Evolutionary conservation across 2,329 filamentous ascomycete species (phyloP).

Genomic region (Elsinoe fawcettii): DNA sequence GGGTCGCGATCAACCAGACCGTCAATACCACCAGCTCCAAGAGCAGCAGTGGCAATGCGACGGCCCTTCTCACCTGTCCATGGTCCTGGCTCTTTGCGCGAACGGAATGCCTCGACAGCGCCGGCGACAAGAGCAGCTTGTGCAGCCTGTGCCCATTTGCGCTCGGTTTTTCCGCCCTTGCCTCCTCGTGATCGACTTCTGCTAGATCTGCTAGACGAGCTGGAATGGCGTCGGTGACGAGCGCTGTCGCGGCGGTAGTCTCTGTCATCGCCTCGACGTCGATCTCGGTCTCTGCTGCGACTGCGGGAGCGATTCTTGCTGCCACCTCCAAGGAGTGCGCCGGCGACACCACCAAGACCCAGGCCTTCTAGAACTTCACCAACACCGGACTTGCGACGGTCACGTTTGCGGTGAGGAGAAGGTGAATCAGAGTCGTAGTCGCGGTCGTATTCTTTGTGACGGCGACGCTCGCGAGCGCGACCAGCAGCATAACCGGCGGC

Average conservation of each 20-base stretch:
- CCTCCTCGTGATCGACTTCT: conserved; percentile 43
- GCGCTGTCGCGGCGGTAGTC: conserved; percentile 37
- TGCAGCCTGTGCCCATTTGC: conserved; percentile 63
- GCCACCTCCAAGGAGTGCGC: conserved; percentile 43
- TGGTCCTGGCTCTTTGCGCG: conserved; percentile 77
- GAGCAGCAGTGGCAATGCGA: conserved; percentile 79
- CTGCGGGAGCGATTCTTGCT: conserved; percentile 58
- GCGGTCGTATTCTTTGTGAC: conserved; percentile 37
- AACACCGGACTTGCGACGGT: conserved; percentile 50
- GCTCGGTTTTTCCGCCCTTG: conserved; percentile 44
- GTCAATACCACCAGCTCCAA: conserved; percentile 79
- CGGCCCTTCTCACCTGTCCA: conserved; percentile 91
- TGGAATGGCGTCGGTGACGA: conserved; percentile 36
- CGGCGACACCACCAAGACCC: conserved; percentile 50
- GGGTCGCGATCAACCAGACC: conserved; percentile 60
- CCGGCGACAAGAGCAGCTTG: conserved; percentile 86
- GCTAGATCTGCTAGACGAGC: conserved; percentile 46
- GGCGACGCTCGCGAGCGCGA: conserved; percentile 27
- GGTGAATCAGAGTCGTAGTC: conserved; percentile 40
- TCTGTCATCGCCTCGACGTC: conserved; percentile 45
- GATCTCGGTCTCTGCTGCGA: conserved; percentile 54
- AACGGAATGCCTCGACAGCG: conserved; percentile 84
- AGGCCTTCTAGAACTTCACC: conserved; percentile 54
- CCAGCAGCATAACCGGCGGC: conserved; percentile 31
- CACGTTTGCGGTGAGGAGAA: conserved; percentile 33